Conservation (phyloP, 495 filamentous ascomycete genomes). For the Usnea hakonensis region DNA sequence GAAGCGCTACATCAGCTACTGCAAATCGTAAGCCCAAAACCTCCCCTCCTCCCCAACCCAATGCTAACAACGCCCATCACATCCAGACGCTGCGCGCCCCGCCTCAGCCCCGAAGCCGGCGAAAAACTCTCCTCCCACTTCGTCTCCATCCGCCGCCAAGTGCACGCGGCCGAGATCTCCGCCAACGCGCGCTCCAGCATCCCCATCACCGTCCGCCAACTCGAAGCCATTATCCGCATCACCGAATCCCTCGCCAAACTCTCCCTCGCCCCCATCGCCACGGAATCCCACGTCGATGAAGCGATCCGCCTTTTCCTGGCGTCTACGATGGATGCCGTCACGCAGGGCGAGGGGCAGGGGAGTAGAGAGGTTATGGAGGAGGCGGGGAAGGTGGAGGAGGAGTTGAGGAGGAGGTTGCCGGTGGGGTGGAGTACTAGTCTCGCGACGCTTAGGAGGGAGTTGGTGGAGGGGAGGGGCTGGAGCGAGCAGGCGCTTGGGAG, state of each 20-base stretch:
- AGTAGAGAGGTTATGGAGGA: constrained; percentile 87
- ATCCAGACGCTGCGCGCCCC: constrained; percentile 77
- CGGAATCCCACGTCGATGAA: constrained; percentile 90
- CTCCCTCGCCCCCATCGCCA: constrained; percentile 72
- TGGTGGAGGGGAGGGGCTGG: constrained; percentile 82
- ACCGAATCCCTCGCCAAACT: constrained; percentile 94
- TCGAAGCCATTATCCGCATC: constrained; percentile 96
- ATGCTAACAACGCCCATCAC: constrained; percentile 29
- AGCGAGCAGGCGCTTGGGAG: constrained; percentile 77
- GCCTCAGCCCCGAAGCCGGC: constrained; percentile 83
- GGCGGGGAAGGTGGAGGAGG: constrained; percentile 79
- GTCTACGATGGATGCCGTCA: constrained; percentile 95
- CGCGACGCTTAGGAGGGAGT: constrained; percentile 76
- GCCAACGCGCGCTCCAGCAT: constrained; percentile 84
- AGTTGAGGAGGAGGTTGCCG: constrained; percentile 78
- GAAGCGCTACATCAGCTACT: constrained; percentile 97
- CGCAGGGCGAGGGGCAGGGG: constrained; percentile 60
- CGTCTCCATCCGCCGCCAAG: constrained; percentile 88
- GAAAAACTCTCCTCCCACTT: constrained; percentile 98
- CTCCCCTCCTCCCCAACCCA: constrained; percentile 16
- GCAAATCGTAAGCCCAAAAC: constrained; percentile 74
- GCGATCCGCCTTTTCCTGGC: constrained; percentile 96
- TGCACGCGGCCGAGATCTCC: constrained; percentile 81
- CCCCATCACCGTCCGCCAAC: constrained; percentile 94
- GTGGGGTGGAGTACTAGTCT: constrained; percentile 93